These are phyloP conservation scores for Juglanconis sp. DNA, from an alignment of 2,329 filamentous ascomycete species.

Conservation along the genomic window DNA sequence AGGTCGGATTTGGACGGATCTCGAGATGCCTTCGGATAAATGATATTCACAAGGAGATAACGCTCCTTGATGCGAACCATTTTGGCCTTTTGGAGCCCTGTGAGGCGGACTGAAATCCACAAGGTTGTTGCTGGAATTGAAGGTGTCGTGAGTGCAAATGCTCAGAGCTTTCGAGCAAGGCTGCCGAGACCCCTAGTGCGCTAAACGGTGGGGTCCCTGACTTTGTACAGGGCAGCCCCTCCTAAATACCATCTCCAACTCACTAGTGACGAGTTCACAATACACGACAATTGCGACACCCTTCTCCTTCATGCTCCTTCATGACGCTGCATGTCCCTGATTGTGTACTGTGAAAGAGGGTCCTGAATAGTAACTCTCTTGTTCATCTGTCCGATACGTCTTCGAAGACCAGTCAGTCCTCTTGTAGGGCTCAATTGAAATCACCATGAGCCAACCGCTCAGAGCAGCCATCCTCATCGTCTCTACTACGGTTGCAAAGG, in stretches of 20 bases:
- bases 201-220: too few species aligned
- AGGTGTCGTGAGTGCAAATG: not conserved
- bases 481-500: constrained; percentile 81
- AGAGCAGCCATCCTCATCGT: constrained; percentile 79
- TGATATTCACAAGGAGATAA: constrained; percentile 90
- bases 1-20: constrained; percentile 34
- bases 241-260: too few species aligned
- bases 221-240: too few species aligned
- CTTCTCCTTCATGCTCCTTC: not conserved
- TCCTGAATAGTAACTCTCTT: not conserved
- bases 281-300: too few species aligned
- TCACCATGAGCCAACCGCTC: constrained; percentile 38
- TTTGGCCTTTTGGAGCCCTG: constrained; percentile 15
- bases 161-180: not conserved
- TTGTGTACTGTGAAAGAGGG: too few species aligned
- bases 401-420: not conserved
- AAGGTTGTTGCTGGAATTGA: not conserved
- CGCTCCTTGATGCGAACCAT: constrained; percentile 98
- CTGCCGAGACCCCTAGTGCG: too few species aligned
- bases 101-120: not conserved
- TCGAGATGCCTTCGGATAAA: constrained; percentile 66
- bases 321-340: not conserved
- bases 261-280: too few species aligned
- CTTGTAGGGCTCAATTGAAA: too few species aligned
- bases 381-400: not conserved